Evolutionary conservation across 1,284 basidiomycete species (phyloP), one percentile per base, ranked within the genome.

Genomic region (Boletus sp.): DNA sequence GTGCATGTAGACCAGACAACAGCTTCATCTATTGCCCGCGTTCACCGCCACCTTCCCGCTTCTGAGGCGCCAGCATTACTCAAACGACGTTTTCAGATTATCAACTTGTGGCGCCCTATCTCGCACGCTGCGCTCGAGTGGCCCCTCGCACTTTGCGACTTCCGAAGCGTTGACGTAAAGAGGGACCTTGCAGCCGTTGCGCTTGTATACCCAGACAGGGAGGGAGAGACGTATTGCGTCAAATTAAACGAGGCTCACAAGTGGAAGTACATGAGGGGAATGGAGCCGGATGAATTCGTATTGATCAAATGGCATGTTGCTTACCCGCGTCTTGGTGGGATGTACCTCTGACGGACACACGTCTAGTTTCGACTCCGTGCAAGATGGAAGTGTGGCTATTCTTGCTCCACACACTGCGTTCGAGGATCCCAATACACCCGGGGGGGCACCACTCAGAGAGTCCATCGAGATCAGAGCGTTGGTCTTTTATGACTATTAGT

Each of bases 71-170:
- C 72, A 0, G 43, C 45, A 14, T 9, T 59, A 39, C 50, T 66
- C 65, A 49, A 62, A 42, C 60, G 59, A 1, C 78, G 83, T 29
- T 80, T 74, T 30, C 75, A 75, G 51, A 71, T 80, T 44, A 50
- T 80, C 63, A 80, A 80, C 59, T 61, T 80, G 49, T 81, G 79
- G 79, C 68, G 76, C 16, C 78, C 78, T 2, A 72, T 81, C 51
- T 63, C 67, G 26, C 65, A 73, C 40, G 59, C 72, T 2, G 77
- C 72, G 13, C 61, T 69, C 17, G 75, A 80, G 54, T 65, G 63
- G 52, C 79, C 78, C 0, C 71, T 80, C 37, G 74, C 73, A 0
- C 60, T 78, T 1, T 73, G 72, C 12, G 79, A 80, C 57, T 76
- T 66, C 49, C 68, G 73, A n/a, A 70, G 69, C 19, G 63, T 81